Evolutionary conservation across 768 basidiomycete genomes (phyloP).

Genomic region (Mycena kentingensis): DNA sequence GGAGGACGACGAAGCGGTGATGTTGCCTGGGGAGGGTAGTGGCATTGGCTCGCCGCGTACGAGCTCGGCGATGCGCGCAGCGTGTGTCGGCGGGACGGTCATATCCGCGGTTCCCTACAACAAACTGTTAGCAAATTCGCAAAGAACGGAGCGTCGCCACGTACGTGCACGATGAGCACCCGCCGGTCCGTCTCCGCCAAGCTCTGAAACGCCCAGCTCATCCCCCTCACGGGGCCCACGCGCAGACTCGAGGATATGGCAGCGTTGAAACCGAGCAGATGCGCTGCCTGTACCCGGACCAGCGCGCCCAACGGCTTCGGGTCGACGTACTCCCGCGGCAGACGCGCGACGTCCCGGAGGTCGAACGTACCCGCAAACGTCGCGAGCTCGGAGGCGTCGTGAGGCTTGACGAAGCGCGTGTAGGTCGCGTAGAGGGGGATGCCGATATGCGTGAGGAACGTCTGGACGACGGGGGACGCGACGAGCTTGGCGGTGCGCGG

Average conservation of each 20-base stretch:
- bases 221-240: slow-evolving; percentile 71
- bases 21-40: background rate
- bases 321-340: background rate
- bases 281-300: slow-evolving; percentile 76
- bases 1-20: background rate
- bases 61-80: slow-evolving; percentile 39
- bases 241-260: slow-evolving; percentile 77
- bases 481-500: slow-evolving; percentile 77
- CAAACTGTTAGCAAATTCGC: slow-evolving; percentile 9
- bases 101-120: slow-evolving; percentile 58
- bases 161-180: slow-evolving; percentile 67
- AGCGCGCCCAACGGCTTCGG: slow-evolving; percentile 44
- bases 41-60: background rate
- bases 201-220: slow-evolving; percentile 52
- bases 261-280: slow-evolving; percentile 72
- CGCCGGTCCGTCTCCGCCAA: slow-evolving; percentile 48
- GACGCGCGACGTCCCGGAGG: slow-evolving; percentile 9
- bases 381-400: slow-evolving; percentile 1
- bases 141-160: slow-evolving; percentile 21
- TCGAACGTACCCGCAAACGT: slow-evolving; percentile 10
- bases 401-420: background rate
- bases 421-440: slow-evolving; percentile 37
- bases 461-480: slow-evolving; percentile 75
- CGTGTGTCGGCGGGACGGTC: slow-evolving; percentile 58
- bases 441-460: slow-evolving; percentile 62